These are phyloP conservation scores for Podaxis mareebaensis DNA, from an alignment of 768 basidiomycete genomes.

Conservation along the genomic window DNA sequence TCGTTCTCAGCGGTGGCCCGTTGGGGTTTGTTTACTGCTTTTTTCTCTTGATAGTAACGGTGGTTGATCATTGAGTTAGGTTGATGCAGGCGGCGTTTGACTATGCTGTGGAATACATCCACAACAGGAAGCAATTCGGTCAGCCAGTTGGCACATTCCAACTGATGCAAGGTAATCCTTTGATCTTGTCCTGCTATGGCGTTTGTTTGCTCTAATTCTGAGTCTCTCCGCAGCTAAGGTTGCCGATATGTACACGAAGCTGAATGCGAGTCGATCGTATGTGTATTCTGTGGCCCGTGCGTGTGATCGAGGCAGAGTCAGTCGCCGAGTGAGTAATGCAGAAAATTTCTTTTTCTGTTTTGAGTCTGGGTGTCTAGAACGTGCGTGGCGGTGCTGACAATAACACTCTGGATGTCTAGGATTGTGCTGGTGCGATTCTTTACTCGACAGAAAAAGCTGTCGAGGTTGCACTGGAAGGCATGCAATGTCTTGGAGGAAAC, in stretches of 20 bases:
- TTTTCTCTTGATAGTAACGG: slow-evolving; percentile 3
- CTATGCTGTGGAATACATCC: slow-evolving; percentile 84
- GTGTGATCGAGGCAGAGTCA: slow-evolving; percentile 78
- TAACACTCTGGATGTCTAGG: slow-evolving; percentile 44
- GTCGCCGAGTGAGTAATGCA: slow-evolving; percentile 61
- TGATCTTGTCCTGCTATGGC: slow-evolving; percentile 12
- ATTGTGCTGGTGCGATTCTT: slow-evolving; percentile 93
- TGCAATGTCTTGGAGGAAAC: slow-evolving; percentile 94
- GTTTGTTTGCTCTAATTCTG: slow-evolving; percentile 16
- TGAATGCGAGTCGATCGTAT: slow-evolving; percentile 86
- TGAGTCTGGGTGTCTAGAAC: slow-evolving; percentile 4
- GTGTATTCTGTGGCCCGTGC: slow-evolving; percentile 92
- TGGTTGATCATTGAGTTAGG: slow-evolving; percentile 35
- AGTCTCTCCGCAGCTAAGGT: slow-evolving; percentile 56
- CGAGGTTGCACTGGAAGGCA: slow-evolving; percentile 87
- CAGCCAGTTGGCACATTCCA: slow-evolving; percentile 89
- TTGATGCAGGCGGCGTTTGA: slow-evolving; percentile 96
- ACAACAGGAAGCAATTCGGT: slow-evolving; percentile 91
- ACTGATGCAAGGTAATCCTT: slow-evolving; percentile 82
- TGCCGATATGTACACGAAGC: slow-evolving; percentile 93
- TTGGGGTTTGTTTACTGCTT: slow-evolving; percentile 58
- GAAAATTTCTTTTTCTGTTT: neutral
- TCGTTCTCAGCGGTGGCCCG: slow-evolving; percentile 91
- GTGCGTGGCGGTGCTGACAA: neutral
- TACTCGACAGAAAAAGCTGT: slow-evolving; percentile 93